Conservation (phyloP, 768 basidiomycete genomes). For the Russula lepida region DNA sequence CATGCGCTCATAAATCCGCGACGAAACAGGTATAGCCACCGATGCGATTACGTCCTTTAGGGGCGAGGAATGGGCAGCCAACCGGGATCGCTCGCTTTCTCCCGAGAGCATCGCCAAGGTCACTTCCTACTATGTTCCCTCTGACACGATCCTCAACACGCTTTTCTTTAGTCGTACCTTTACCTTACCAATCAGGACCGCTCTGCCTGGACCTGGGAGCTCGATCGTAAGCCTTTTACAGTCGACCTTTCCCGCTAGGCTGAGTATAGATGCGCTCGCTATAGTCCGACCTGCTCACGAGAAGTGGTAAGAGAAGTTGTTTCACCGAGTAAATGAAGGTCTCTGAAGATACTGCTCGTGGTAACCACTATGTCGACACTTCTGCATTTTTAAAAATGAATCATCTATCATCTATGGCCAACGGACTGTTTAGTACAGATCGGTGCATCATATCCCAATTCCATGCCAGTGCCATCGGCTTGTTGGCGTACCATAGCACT, state of each 20-base stretch:
- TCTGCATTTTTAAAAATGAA: no score
- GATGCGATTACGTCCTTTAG: conserved; percentile 4
- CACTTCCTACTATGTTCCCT: not conserved
- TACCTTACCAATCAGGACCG: conserved; percentile 60
- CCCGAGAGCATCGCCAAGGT: conserved; percentile 69
- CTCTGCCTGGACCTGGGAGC: conserved; percentile 72
- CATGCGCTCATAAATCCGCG: not conserved
- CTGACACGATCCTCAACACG: not conserved
- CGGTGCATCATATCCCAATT: not conserved
- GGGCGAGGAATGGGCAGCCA: conserved; percentile 33
- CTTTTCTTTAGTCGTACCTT: conserved; percentile 45
- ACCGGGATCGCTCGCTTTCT: conserved; percentile 41
- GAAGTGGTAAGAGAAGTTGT: conserved; percentile 35
- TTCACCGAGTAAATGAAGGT: not conserved
- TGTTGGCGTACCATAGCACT: no score
- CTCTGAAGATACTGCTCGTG: not conserved
- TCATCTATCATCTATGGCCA: not conserved
- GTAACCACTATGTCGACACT: not conserved
- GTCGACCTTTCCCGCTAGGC: not conserved
- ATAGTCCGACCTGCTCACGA: conserved; percentile 47
- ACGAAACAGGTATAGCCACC: conserved; percentile 25
- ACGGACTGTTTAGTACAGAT: not conserved
- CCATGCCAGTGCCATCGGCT: no score
- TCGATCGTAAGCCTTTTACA: conserved; percentile 49
- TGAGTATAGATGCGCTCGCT: not conserved